phyloP scores from a whole-genome alignment of 202 grass and related monocot species.

The Schoenoplectus tabernaemontani region DNA sequence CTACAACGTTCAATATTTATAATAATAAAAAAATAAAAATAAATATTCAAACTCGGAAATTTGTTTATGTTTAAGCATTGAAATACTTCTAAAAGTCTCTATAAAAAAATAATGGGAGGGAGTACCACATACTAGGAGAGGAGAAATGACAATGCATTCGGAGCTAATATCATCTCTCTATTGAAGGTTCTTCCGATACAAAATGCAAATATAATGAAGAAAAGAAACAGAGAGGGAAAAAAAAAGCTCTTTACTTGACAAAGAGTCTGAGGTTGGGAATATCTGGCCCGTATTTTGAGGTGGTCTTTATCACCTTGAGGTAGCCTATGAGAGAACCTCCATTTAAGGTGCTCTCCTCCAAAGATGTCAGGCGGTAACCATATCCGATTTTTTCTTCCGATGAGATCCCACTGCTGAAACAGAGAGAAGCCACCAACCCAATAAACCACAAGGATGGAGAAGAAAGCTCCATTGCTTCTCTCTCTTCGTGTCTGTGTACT shows the following conservation, averaged over 20 bases:
- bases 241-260: conserved; percentile 60
- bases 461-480: conserved; percentile 10
- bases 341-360: conserved; percentile 40
- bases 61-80: neutral
- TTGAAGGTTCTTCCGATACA: neutral
- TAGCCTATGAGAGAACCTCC: conserved; percentile 55
- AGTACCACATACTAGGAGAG: neutral
- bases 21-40: neutral
- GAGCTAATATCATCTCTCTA: neutral
- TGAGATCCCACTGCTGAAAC: conserved; percentile 4
- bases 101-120: neutral
- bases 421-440: conserved; percentile 20
- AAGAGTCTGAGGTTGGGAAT: conserved; percentile 79
- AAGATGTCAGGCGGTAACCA: conserved; percentile 66
- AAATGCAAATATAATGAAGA: neutral
- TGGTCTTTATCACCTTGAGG: conserved; percentile 54
- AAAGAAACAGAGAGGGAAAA: neutral
- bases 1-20: neutral
- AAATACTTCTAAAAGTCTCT: neutral
- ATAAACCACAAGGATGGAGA: conserved; percentile 15
- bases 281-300: conserved; percentile 75
- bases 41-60: conserved; percentile 1
- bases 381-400: conserved; percentile 27
- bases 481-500: conserved; percentile 9
- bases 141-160: neutral